Conservation (phyloP, 352 stramenopile species). For the Globisporangium perplexum region DNA sequence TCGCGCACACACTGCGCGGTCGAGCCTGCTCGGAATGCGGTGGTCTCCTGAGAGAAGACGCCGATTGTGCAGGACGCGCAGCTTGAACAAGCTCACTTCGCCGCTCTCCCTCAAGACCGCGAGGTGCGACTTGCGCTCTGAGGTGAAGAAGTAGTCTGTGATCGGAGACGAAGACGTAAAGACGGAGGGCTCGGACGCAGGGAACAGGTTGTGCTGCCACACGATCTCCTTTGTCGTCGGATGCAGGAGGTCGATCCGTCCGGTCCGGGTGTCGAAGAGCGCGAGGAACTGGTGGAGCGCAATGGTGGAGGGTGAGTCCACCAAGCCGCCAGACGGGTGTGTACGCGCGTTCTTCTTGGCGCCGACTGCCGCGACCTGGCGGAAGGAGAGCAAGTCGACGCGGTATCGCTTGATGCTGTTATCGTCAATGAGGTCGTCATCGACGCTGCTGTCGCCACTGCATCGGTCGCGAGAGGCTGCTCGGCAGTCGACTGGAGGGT, state of each 20-base stretch:
- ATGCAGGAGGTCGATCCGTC: conserved; percentile 5
- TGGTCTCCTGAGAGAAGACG: conserved; percentile 13
- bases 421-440: no score
- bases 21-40: conserved; percentile 2
- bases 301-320: neutral
- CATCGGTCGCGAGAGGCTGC: neutral
- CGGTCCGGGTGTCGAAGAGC: conserved; percentile 1
- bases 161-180: neutral
- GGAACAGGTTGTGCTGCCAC: conserved; percentile 11
- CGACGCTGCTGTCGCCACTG: neutral
- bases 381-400: conserved; percentile 10
- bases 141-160: conserved; percentile 14
- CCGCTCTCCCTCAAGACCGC: conserved; percentile 4
- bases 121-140: conserved; percentile 12
- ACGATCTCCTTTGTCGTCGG: conserved; percentile 12
- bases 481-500: neutral
- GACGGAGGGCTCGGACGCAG: neutral
- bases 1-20: neutral
- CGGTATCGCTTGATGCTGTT: neutral
- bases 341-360: conserved; percentile 6
- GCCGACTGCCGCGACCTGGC: conserved; percentile 3
- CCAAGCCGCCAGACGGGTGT: no score
- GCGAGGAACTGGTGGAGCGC: conserved; percentile 10
- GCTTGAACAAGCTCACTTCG: conserved; percentile 11
- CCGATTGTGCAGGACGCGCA: conserved; percentile 15